Conservation (phyloP, 768 basidiomycete species). For the Collybiopsis confluens region DNA sequence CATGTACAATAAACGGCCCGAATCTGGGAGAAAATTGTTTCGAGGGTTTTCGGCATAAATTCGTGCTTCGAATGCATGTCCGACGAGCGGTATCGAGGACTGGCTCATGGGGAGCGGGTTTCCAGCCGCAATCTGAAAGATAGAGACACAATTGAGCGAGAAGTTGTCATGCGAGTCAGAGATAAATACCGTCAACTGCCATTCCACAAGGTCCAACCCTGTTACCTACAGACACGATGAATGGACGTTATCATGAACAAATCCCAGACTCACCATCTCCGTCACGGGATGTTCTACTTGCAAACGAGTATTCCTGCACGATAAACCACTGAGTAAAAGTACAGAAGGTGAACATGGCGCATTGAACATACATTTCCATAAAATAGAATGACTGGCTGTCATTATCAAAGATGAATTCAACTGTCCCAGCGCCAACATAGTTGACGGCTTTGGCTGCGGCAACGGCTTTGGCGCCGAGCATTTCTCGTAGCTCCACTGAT, state of each 20-base stretch:
- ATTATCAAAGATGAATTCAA: slow-evolving; percentile 97
- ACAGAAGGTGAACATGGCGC: not conserved
- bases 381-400: slow-evolving; percentile 85
- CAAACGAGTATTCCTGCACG: slow-evolving; percentile 70
- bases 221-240: slow-evolving; percentile 32
- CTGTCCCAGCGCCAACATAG: slow-evolving; percentile 89
- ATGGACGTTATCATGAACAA: no score
- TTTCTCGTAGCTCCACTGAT: slow-evolving; percentile 69
- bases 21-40: slow-evolving; percentile 91
- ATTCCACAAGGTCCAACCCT: slow-evolving; percentile 89
- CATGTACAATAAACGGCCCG: slow-evolving; percentile 75
- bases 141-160: not conserved
- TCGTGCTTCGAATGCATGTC: slow-evolving; percentile 92
- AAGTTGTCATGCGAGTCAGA: not conserved
- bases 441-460: slow-evolving; percentile 90
- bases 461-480: slow-evolving; percentile 82
- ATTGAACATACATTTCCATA: slow-evolving; percentile 78
- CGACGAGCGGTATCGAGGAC: slow-evolving; percentile 76
- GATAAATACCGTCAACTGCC: slow-evolving; percentile 75
- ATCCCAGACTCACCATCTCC: slow-evolving; percentile 73
- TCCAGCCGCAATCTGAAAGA: slow-evolving; percentile 77
- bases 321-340: not conserved
- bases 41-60: slow-evolving; percentile 96
- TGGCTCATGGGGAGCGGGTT: slow-evolving; percentile 81
- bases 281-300: slow-evolving; percentile 93